Evolutionary conservation across 1,284 basidiomycete species (phyloP).

Genomic region (Naganishia sp.): DNA sequence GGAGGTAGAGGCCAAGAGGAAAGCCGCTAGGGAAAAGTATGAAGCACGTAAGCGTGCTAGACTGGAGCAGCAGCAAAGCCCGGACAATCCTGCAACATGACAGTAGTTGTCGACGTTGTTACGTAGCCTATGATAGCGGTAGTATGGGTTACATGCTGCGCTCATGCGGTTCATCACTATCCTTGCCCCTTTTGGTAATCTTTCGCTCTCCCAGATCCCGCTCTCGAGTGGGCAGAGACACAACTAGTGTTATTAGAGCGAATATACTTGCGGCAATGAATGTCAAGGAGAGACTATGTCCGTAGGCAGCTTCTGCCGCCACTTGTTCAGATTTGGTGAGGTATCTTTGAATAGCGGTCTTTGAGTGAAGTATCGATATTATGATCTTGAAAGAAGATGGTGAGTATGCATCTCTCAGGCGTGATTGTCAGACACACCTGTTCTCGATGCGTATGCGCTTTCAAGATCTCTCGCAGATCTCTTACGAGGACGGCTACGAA

Average conservation of each 20-base stretch:
- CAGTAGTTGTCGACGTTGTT: background rate
- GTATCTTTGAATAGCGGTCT: constrained; percentile 43
- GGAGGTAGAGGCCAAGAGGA: constrained; percentile 64
- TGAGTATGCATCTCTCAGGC: background rate
- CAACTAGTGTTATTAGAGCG: constrained; percentile 41
- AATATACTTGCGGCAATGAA: constrained; percentile 37
- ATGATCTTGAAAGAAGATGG: constrained; percentile 39
- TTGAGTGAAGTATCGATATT: constrained; percentile 49
- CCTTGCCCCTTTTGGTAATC: constrained; percentile 9
- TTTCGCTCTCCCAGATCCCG: constrained; percentile 34
- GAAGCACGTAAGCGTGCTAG: constrained; percentile 75
- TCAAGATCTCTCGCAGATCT: constrained; percentile 23
- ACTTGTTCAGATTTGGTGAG: constrained; percentile 29
- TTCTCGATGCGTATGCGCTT: constrained; percentile 30
- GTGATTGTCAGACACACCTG: constrained; percentile 31
- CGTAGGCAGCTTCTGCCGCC: constrained; percentile 48
- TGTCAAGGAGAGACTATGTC: constrained; percentile 37
- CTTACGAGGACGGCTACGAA: constrained; percentile 23
- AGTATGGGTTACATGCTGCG: background rate
- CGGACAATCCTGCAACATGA: background rate
- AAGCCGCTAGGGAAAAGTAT: constrained; percentile 73
- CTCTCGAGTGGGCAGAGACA: constrained; percentile 42
- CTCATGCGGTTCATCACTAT: constrained; percentile 12
- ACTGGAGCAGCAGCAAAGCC: constrained; percentile 59
- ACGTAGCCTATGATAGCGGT: too few relatives aligned